Conservation (phyloP, 139 green algal genomes). For the Asterochloris sp. region DNA sequence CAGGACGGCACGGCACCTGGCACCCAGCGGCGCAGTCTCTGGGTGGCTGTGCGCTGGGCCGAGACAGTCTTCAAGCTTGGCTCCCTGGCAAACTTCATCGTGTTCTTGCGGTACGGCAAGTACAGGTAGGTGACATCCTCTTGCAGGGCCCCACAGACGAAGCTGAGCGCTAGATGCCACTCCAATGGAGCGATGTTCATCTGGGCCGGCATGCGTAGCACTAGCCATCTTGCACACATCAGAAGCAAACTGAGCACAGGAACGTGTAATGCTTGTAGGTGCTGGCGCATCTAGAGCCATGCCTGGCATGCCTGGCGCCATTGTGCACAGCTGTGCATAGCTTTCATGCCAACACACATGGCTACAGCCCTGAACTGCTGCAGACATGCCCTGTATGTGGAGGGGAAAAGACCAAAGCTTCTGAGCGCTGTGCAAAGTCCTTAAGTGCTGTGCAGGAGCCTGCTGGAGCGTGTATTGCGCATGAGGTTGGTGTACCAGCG, state of each 20-base stretch:
- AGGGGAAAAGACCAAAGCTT: background rate
- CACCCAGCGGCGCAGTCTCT: conserved; percentile 2
- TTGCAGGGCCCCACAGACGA: background rate
- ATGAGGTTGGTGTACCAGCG: conserved; percentile 75
- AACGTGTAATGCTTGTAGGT: too few species aligned
- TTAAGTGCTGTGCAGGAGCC: conserved; percentile 39
- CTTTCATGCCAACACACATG: too few species aligned
- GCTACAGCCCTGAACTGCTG: too few species aligned
- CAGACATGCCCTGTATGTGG: background rate
- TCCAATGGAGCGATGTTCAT: background rate
- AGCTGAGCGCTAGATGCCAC: too few species aligned
- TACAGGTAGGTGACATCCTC: conserved; percentile 56
- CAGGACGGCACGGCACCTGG: conserved; percentile 2
- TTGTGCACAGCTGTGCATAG: too few species aligned
- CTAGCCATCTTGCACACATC: too few species aligned
- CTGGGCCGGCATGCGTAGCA: too few species aligned
- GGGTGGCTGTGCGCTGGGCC: conserved; percentile 26
- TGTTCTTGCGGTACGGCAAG: conserved; percentile 61
- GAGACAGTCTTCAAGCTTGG: conserved; percentile 39
- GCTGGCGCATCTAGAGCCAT: too few species aligned
- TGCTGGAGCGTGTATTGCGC: conserved; percentile 73
- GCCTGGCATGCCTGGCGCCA: too few species aligned
- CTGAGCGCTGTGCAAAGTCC: background rate
- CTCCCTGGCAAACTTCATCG: conserved; percentile 56
- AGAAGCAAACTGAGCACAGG: too few species aligned